Conservation (phyloP, 805 yeast species). For the Suhomyces faveliae region DNA sequence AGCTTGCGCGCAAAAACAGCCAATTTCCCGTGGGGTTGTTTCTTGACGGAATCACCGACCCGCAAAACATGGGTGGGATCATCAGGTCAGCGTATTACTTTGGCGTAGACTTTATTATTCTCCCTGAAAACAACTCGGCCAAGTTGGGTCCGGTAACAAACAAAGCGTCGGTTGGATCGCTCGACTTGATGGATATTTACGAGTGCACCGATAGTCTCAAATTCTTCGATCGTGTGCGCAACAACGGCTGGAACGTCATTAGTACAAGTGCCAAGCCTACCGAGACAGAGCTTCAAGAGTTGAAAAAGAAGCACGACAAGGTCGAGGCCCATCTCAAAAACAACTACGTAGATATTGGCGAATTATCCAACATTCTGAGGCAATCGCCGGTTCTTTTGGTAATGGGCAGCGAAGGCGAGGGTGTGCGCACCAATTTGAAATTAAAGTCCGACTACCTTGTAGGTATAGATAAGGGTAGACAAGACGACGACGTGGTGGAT, state of each 20-base stretch:
- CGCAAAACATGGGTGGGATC: constrained; percentile 85
- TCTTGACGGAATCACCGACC: constrained; percentile 79
- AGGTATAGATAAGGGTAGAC: constrained; percentile 35
- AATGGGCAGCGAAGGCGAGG: constrained; percentile 83
- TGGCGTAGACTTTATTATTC: constrained; percentile 76
- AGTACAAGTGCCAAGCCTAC: constrained; percentile 50
- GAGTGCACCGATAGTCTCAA: constrained; percentile 55
- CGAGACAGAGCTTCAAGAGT: constrained; percentile 18
- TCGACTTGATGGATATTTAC: constrained; percentile 68
- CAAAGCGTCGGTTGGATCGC: constrained; percentile 82
- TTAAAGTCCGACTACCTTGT: constrained; percentile 55
- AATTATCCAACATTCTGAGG: constrained; percentile 44
- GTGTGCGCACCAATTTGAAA: constrained; percentile 67
- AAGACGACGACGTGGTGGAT: constrained; percentile 49
- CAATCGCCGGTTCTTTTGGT: constrained; percentile 65
- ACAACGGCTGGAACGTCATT: constrained; percentile 70
- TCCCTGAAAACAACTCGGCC: constrained; percentile 71
- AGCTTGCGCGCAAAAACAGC: constrained; percentile 6
- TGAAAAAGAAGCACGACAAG: constrained; percentile 26
- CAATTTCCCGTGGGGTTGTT: constrained; percentile 65
- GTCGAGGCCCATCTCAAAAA: constrained; percentile 27
- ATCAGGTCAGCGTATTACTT: constrained; percentile 75
- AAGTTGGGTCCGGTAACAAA: constrained; percentile 73
- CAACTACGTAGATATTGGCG: constrained; percentile 38
- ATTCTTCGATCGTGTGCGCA: constrained; percentile 56